A percentile compares a stretch with the other conserved stretches of the same genome.
Conservation (phyloP, 2,329 filamentous ascomycete species). For the Fusarium concolor region DNA sequence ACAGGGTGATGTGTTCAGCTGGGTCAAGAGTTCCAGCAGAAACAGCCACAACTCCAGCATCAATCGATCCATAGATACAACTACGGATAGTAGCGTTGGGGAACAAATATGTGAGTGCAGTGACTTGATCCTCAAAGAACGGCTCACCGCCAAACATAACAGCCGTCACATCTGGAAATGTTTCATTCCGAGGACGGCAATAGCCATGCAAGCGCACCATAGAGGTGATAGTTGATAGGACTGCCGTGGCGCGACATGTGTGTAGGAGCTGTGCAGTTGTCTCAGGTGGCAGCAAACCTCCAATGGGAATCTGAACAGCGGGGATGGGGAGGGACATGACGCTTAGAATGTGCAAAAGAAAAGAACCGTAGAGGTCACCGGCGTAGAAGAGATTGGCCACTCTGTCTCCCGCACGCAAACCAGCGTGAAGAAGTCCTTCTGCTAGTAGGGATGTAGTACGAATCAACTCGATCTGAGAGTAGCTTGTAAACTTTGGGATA, state of each 20-base stretch:
- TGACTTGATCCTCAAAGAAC: slow-evolving; percentile 1
- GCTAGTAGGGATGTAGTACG: not conserved
- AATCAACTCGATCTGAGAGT: not conserved
- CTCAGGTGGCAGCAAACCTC: not conserved
- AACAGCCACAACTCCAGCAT: slow-evolving; percentile 3
- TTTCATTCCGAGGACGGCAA: not conserved
- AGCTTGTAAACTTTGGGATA: not conserved
- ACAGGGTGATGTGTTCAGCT: not conserved
- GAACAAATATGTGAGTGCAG: not conserved
- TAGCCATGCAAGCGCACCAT: not conserved
- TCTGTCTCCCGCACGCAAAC: not conserved
- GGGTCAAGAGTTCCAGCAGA: not conserved
- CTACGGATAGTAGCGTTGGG: slow-evolving; percentile 3
- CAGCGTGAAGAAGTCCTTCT: not conserved
- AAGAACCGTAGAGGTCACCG: not conserved
- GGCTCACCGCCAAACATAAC: slow-evolving; percentile 8
- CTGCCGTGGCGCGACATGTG: not conserved
- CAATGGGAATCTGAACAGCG: not conserved
- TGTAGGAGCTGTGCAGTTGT: not conserved
- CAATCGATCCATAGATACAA: slow-evolving; percentile 2
- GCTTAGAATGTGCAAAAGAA: not conserved
- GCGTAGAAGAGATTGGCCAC: not conserved
- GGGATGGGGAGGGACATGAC: not conserved
- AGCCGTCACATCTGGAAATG: not conserved
- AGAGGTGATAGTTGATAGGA: slow-evolving; percentile 1